Evolutionary conservation across 106 monocot genomes (phyloP).

Genomic region (Dendrobium chrysotoxum): DNA sequence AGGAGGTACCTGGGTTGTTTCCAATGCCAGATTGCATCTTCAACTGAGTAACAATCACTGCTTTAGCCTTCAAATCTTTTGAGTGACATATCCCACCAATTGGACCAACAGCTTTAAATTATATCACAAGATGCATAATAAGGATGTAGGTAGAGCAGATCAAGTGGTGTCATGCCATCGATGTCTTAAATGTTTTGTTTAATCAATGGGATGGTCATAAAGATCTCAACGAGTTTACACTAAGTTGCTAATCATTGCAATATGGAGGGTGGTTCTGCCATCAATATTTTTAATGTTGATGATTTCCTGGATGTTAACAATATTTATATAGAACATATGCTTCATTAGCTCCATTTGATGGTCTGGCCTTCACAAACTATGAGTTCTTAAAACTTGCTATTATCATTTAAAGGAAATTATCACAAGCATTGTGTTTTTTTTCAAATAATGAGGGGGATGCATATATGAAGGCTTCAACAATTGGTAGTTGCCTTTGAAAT

Average conservation of each 20-base stretch:
- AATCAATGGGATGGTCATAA: slow-evolving; percentile 40
- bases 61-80: slow-evolving; percentile 20
- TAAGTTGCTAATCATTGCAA: slow-evolving; percentile 55
- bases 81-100: slow-evolving; percentile 53
- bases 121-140: slow-evolving; percentile 49
- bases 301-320: slow-evolving; percentile 30
- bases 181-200: slow-evolving; percentile 55
- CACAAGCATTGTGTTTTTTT: slow-evolving; percentile 40
- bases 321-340: slow-evolving; percentile 29
- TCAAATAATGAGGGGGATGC: slow-evolving; percentile 31
- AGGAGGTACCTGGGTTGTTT: slow-evolving; percentile 64
- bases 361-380: slow-evolving; percentile 65
- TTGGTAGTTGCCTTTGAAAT: slow-evolving; percentile 45
- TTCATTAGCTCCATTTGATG: slow-evolving; percentile 74
- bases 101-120: slow-evolving; percentile 45
- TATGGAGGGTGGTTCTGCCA: slow-evolving; percentile 65
- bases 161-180: slow-evolving; percentile 66
- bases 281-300: slow-evolving; percentile 57
- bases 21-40: slow-evolving; percentile 37
- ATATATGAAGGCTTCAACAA: slow-evolving; percentile 40
- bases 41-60: slow-evolving; percentile 30
- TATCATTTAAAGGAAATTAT: slow-evolving; percentile 74
- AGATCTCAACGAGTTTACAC: slow-evolving; percentile 40
- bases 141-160: slow-evolving; percentile 44
- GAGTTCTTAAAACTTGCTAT: slow-evolving; percentile 63